These are phyloP conservation scores for Pyrus betulifolia DNA, from an alignment of 306 rosid species.

Conservation along the genomic window DNA sequence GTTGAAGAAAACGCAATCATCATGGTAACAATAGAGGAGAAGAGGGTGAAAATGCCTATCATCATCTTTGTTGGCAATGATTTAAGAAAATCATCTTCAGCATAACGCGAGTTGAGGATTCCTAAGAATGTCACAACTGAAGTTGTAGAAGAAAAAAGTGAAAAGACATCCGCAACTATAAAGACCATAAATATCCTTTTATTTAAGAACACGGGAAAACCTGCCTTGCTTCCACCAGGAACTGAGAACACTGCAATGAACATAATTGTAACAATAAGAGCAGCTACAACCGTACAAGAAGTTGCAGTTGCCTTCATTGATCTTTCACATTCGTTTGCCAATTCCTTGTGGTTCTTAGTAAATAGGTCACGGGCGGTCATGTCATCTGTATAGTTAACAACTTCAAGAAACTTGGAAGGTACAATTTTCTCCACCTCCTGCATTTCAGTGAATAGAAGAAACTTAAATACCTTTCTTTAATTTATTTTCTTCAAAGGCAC, in stretches of 20 bases:
- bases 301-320: slow-evolving; percentile 37
- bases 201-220: not conserved
- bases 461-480: too few relatives aligned
- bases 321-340: slow-evolving; percentile 17
- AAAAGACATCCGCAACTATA: slow-evolving; percentile 19
- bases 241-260: slow-evolving; percentile 31
- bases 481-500: too few relatives aligned
- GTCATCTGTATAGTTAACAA: not conserved
- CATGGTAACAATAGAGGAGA: slow-evolving; percentile 36
- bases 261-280: slow-evolving; percentile 33
- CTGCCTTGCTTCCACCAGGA: slow-evolving; percentile 28
- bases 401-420: not conserved
- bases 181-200: not conserved
- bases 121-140: slow-evolving; percentile 4
- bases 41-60: slow-evolving; percentile 24
- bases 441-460: not conserved
- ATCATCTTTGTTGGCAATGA: too few relatives aligned
- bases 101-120: not conserved
- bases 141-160: slow-evolving; percentile 32
- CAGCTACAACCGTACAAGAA: slow-evolving; percentile 38
- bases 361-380: slow-evolving; percentile 24
- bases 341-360: slow-evolving; percentile 16
- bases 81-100: too few relatives aligned
- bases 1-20: slow-evolving; percentile 32
- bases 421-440: not conserved